Conservation (phyloP, 2,329 filamentous ascomycete genomes). For the Colletotrichum eremochloae region DNA sequence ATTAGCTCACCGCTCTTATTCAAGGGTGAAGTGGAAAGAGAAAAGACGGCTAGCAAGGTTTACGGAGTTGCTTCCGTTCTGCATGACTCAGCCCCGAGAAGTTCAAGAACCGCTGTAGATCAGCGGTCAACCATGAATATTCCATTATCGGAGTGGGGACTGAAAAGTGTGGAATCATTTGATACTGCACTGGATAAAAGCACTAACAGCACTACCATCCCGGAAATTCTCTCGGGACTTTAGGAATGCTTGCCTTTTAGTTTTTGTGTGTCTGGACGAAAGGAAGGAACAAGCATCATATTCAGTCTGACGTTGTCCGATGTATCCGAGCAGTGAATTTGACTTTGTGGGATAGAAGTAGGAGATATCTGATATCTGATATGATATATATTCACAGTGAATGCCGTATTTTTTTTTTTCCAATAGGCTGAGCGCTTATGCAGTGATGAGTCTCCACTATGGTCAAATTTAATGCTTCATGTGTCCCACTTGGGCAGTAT, state of each 20-base stretch:
- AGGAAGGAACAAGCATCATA: accelerated
- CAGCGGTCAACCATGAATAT: not conserved
- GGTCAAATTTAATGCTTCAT: not conserved
- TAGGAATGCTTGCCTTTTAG: not conserved
- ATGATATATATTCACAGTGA: not conserved
- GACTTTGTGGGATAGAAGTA: not conserved
- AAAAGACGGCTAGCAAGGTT: not conserved
- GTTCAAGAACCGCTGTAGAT: accelerated
- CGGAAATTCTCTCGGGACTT: not conserved
- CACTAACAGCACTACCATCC: not conserved
- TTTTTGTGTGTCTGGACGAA: not conserved
- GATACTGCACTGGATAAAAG: not conserved
- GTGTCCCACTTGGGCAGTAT: not conserved
- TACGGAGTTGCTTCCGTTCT: not conserved
- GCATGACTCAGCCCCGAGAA: not conserved
- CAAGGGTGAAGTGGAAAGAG: not conserved
- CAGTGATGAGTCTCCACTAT: not conserved
- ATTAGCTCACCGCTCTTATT: not conserved
- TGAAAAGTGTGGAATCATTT: not conserved
- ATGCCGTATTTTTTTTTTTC: not conserved
- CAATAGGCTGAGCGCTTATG: too few species aligned
- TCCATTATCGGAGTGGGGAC: not conserved
- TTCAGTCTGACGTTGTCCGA: not conserved
- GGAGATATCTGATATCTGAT: not conserved
- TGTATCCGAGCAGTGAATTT: accelerated